These are phyloP conservation scores for Blastocrithidia nonstop DNA, from an alignment of 208 protist species.

Conservation along the genomic window DNA sequence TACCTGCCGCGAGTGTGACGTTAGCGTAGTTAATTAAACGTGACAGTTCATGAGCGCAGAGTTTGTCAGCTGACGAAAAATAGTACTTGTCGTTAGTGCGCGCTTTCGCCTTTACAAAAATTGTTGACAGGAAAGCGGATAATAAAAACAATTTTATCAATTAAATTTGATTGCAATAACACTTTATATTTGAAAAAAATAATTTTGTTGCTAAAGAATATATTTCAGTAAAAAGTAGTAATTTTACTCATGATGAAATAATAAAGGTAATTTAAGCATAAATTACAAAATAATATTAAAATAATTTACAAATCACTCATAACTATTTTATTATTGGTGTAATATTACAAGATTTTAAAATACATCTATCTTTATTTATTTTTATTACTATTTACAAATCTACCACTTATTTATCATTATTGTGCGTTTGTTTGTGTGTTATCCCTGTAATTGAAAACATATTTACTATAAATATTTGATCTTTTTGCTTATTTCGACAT, in stretches of 20 bases:
- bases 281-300: not conserved
- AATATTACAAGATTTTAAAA: too few relatives aligned
- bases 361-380: too few relatives aligned
- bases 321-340: too few relatives aligned
- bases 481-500: not conserved
- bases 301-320: not conserved
- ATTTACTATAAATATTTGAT: not conserved
- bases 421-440: not conserved
- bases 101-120: constrained; percentile 70
- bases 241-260: constrained; percentile 2
- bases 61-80: constrained; percentile 53
- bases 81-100: constrained; percentile 53
- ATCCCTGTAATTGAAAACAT: not conserved
- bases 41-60: constrained; percentile 56
- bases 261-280: not conserved
- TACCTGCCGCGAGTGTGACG: constrained; percentile 55
- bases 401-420: not conserved
- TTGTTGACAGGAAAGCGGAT: constrained; percentile 19
- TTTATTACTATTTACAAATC: too few relatives aligned
- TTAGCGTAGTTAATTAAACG: constrained; percentile 59
- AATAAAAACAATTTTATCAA: not conserved
- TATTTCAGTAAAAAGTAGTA: not conserved
- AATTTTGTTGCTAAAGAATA: not conserved
- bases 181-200: constrained; percentile 5
- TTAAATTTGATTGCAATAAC: constrained; percentile 4